Base-by-base conservation (phyloP, 2,329 filamentous ascomycete genomes). In the Paracorniculantispora psalliotae region DNA sequence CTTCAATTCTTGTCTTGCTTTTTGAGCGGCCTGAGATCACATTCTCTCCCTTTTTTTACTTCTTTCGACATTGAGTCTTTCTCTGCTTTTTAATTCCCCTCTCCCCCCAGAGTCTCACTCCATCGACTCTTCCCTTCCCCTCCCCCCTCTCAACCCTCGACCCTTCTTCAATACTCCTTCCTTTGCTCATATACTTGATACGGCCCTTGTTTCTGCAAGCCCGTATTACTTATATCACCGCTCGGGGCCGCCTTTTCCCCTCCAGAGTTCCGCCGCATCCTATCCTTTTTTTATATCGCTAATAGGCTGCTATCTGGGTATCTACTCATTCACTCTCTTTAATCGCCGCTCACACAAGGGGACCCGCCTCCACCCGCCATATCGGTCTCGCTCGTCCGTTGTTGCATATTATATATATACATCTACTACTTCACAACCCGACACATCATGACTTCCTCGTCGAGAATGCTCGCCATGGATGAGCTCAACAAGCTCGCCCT, bases 401-500 rank as follows among this genome's bases (percentile, higher is more conserved):
- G n/a, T n/a, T n/a, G n/a, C n/a, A n/a, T n/a, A n/a, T n/a, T 17
- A 33, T 41, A 49, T 41, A 52, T 56, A 33, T 41, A 17, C 30
- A 50, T 33, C 13, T 33, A 9, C 46, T 25, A 33, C n/a, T n/a
- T n/a, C 63, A 61, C 59, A 63, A 64, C 53, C 66, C 46, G 33
- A 43, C 48, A 51, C 67, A 75, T 50, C 65, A 83, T 82, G 80
- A 75, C 76, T 63, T 78, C 77, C 15, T 52, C 49, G 17, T 56
- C 52, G 67, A 71, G 74, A 71, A 73, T 73, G 62, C 74, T 83
- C 68, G 73, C 73, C 69, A 72, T 75, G 69, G 75, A 74, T 62
- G 80, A 85, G 73, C 80, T 85, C 69, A 92, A 92, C 79, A 84
- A 87, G 72, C 82, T 82, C 57, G 90, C 90, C 52, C 81, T 94